Conservation (phyloP, 352 stramenopile genomes). For the Phytophthora palmivora region DNA sequence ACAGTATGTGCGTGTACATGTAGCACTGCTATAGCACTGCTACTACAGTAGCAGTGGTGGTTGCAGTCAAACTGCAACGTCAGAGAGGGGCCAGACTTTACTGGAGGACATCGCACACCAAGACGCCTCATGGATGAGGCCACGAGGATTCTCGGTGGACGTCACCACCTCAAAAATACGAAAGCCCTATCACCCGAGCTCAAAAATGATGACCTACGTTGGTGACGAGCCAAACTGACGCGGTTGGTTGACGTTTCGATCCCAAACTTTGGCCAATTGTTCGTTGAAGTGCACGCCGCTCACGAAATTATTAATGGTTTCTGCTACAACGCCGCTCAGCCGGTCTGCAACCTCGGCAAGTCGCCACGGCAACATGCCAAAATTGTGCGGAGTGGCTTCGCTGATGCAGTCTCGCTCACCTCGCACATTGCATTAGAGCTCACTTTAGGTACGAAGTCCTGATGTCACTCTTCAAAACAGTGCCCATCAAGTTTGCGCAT, state of each 20-base stretch:
- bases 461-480: slow-evolving; percentile 19
- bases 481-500: slow-evolving; percentile 19
- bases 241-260: not conserved
- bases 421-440: too few relatives aligned
- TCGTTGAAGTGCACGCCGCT: slow-evolving; percentile 12
- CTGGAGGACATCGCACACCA: slow-evolving; percentile 21
- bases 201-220: not conserved
- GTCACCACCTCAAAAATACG: slow-evolving; percentile 6
- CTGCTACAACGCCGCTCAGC: not conserved
- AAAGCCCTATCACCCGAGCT: not conserved
- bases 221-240: not conserved
- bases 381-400: too few relatives aligned
- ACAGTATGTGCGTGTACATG: too few relatives aligned
- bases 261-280: slow-evolving; percentile 19
- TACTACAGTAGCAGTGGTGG: not conserved
- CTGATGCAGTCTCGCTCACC: too few relatives aligned
- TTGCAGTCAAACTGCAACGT: slow-evolving; percentile 4
- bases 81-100: slow-evolving; percentile 8
- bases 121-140: slow-evolving; percentile 3
- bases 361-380: too few relatives aligned
- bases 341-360: too few relatives aligned
- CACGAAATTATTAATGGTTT: not conserved
- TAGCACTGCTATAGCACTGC: too few relatives aligned
- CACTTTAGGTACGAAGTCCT: too few relatives aligned
- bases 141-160: slow-evolving; percentile 24